Percentiles rank a stretch among this genome's conserved stretches.
These are phyloP conservation scores for Sesbania bispinosa DNA, from an alignment of 306 rosid species.

Conservation along the genomic window DNA sequence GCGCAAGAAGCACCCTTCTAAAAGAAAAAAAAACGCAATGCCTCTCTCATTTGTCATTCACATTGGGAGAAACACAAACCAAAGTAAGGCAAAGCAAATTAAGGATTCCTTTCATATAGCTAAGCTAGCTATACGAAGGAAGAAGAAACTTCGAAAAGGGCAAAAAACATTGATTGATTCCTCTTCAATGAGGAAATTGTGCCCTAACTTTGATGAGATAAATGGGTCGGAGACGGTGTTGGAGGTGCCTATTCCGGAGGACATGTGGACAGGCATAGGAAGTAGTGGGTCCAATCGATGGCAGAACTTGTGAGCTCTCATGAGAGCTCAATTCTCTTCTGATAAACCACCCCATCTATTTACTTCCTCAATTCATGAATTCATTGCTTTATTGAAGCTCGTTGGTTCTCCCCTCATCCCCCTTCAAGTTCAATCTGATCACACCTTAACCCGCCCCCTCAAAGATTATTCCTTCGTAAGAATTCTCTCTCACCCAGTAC, in stretches of 20 bases:
- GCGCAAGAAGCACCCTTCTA: constrained; percentile 40
- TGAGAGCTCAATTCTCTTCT: constrained; percentile 46
- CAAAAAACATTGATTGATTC: no score
- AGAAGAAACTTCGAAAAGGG: no score
- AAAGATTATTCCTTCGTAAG: constrained; percentile 60
- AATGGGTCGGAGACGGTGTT: constrained; percentile 78
- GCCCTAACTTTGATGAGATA: constrained; percentile 67
- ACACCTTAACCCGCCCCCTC: constrained; percentile 49
- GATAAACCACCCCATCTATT: constrained; percentile 36
- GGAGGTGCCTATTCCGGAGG: constrained; percentile 90
- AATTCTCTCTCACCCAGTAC: background rate
- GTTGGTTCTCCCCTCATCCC: constrained; percentile 82
- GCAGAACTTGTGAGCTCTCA: constrained; percentile 61
- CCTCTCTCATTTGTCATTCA: no score
- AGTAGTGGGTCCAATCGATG: constrained; percentile 41
- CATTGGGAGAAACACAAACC: no score
- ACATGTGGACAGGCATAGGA: constrained; percentile 64
- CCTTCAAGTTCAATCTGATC: constrained; percentile 56
- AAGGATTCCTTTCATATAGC: no score
- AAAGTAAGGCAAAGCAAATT: no score
- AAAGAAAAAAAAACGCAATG: no score
- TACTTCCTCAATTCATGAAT: constrained; percentile 53
- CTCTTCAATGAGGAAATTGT: constrained; percentile 68
- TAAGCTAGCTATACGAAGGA: no score
- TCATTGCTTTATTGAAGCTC: constrained; percentile 71